These are phyloP conservation scores for Bacterosira constricta DNA, from an alignment of 108 stramenopile genomes.

Conservation along the genomic window DNA sequence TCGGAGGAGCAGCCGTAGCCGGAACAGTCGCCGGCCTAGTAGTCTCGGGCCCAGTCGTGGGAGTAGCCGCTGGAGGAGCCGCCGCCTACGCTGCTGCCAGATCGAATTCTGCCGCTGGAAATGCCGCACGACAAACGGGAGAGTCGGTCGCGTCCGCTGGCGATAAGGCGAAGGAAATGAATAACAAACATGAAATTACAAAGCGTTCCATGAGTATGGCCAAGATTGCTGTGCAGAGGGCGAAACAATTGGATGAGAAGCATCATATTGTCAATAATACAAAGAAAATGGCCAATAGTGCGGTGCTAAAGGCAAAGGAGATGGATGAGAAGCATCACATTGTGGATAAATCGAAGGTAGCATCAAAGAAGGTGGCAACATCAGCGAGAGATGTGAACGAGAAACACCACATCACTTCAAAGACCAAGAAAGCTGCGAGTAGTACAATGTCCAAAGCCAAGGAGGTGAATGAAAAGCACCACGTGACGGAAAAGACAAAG, in stretches of 20 bases:
- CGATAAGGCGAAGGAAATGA: slow-evolving; percentile 50
- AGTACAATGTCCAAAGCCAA: slow-evolving; percentile 22
- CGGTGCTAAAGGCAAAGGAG: slow-evolving; percentile 27
- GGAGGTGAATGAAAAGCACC: slow-evolving; percentile 51
- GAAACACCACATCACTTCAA: slow-evolving; percentile 60
- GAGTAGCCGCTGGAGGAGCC: slow-evolving; percentile 57
- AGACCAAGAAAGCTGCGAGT: slow-evolving; percentile 38
- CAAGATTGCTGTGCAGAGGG: slow-evolving; percentile 31
- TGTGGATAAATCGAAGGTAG: slow-evolving; percentile 64
- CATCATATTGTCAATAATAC: slow-evolving; percentile 59
- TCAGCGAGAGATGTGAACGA: slow-evolving; percentile 63
- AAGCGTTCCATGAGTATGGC: slow-evolving; percentile 21
- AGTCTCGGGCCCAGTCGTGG: slow-evolving; percentile 66
- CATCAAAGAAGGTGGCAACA: slow-evolving; percentile 33
- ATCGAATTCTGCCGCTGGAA: slow-evolving; percentile 45
- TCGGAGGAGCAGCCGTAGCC: slow-evolving; percentile 48
- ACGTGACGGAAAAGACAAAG: slow-evolving; percentile 44
- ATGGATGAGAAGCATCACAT: slow-evolving; percentile 76
- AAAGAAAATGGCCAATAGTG: slow-evolving; percentile 15
- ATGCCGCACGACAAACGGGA: slow-evolving; percentile 59
- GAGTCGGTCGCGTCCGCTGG: slow-evolving; percentile 60
- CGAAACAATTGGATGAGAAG: slow-evolving; percentile 57
- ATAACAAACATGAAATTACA: slow-evolving; percentile 24
- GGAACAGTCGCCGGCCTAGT: slow-evolving; percentile 66
- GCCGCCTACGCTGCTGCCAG: slow-evolving; percentile 62